Evolutionary conservation across 1,139 yeast genomes (phyloP), one percentile per base, ranked within the genome.

Genomic region (Cylindricascospora bacillispora): DNA sequence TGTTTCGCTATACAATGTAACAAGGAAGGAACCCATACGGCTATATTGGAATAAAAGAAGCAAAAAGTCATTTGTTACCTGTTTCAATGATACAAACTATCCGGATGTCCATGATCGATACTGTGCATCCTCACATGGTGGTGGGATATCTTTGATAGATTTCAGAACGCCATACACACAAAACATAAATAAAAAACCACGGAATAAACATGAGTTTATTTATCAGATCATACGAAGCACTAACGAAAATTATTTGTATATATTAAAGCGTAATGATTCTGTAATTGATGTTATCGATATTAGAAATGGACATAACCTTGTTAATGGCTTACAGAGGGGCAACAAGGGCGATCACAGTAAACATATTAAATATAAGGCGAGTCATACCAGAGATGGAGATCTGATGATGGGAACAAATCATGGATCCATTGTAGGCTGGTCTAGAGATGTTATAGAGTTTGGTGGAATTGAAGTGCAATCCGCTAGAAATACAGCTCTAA

Each of bases 221-320:
- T 40, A 38, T 20, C 56, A 52, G 31, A 22, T 49, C 4, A 25
- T 52, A 6, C 30, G 22, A 7, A 46, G 52, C 29, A 42, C 36
- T 15, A 52, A 49, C 32, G 48, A 43, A 5, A 42, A 42, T 24
- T 52, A 38, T 25, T 13, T 45, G 16, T 52, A 46, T 31, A 36
- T 40, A 5, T n/a, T 49, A 10, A 44, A 41, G 26, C 35, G 56
- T 12, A 32, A 38, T 19, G 35, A 44, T 16, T 25, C 33, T 22
- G 28, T 15, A 7, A 41, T 52, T 19, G 48, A 42, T 10, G 33
- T 52, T n/a, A 19, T 45, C 11, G 56, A 52, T 29, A 22, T 28
- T 4, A 34, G 56, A 14, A 31, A 27, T n/a, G 25, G 35, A 5
- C 29, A 23, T 12, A 12, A 18, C 5, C 29, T 29, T 16, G 31